Evolutionary conservation across 2,329 filamentous ascomycete genomes (phyloP).

Genomic region (Fusarium papillatum): DNA sequence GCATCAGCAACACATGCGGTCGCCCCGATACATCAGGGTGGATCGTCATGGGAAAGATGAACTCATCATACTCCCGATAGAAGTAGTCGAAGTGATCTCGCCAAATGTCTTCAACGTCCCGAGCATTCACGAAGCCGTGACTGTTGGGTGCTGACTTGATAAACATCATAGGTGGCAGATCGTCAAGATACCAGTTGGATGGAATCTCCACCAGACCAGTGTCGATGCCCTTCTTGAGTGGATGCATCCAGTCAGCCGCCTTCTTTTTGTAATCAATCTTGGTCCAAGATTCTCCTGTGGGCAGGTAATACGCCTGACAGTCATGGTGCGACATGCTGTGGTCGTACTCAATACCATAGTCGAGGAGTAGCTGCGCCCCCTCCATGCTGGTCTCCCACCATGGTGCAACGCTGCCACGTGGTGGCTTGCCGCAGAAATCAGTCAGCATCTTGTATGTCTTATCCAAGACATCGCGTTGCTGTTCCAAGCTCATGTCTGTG

Average conservation of each 20-base stretch:
- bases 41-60: constrained; percentile 83
- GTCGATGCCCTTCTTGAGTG: constrained; percentile 68
- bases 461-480: constrained; percentile 81
- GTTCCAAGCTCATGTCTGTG: constrained; percentile 78
- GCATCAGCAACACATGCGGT: constrained; percentile 81
- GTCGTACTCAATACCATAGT: constrained; percentile 79
- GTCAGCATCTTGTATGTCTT: constrained; percentile 81
- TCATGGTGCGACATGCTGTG: constrained; percentile 70
- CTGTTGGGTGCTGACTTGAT: constrained; percentile 75
- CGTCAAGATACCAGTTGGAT: constrained; percentile 71
- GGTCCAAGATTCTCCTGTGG: constrained; percentile 75
- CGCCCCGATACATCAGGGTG: constrained; percentile 81
- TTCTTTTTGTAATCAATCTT: constrained; percentile 72
- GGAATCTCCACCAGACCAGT: constrained; percentile 78
- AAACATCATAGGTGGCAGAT: constrained; percentile 79
- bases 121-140: constrained; percentile 71
- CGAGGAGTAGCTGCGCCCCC: constrained; percentile 73
- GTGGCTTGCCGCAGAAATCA: constrained; percentile 77
- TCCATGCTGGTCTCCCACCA: constrained; percentile 82
- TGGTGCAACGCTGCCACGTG: constrained; percentile 79
- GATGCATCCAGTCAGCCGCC: constrained; percentile 56
- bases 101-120: constrained; percentile 77
- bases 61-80: constrained; percentile 82
- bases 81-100: constrained; percentile 79
- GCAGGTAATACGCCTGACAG: constrained; percentile 73